phyloP scores from a whole-genome alignment of 108 stramenopile genomes.

The Pseudonitzschia multiseries region DNA sequence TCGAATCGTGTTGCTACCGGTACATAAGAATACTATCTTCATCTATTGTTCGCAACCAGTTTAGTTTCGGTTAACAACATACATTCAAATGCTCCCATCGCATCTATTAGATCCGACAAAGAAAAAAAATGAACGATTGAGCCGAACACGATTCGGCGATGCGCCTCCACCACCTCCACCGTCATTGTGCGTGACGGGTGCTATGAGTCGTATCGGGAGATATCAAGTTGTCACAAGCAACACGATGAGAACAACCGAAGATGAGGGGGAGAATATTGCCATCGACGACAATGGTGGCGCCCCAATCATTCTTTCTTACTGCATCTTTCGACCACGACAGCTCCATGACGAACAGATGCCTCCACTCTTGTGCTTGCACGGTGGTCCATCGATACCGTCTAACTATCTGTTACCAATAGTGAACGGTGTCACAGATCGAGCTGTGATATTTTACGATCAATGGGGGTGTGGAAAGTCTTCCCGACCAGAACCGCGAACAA shows the following conservation, averaged over 20 bases:
- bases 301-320: constrained; percentile 26
- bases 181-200: constrained; percentile 50
- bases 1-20: too few species aligned
- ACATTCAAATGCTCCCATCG: constrained; percentile 18
- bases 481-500: constrained; percentile 9
- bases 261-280: too few species aligned
- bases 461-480: constrained; percentile 53
- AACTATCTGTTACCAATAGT: constrained; percentile 63
- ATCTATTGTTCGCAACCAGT: too few species aligned
- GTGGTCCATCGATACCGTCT: constrained; percentile 69
- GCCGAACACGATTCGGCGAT: constrained; percentile 21
- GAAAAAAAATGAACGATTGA: constrained; percentile 26
- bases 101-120: constrained; percentile 26
- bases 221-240: constrained; percentile 9
- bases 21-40: too few species aligned
- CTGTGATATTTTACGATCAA: constrained; percentile 55
- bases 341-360: constrained; percentile 15
- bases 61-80: too few species aligned
- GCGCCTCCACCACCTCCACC: constrained; percentile 29
- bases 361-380: constrained; percentile 64
- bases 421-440: constrained; percentile 49
- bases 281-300: not conserved
- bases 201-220: constrained; percentile 32
- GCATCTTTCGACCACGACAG: constrained; percentile 49
- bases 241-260: not conserved